Evolutionary conservation across 441 rosid species (phyloP).

Genomic region (Arabidopsis hybrid): DNA sequence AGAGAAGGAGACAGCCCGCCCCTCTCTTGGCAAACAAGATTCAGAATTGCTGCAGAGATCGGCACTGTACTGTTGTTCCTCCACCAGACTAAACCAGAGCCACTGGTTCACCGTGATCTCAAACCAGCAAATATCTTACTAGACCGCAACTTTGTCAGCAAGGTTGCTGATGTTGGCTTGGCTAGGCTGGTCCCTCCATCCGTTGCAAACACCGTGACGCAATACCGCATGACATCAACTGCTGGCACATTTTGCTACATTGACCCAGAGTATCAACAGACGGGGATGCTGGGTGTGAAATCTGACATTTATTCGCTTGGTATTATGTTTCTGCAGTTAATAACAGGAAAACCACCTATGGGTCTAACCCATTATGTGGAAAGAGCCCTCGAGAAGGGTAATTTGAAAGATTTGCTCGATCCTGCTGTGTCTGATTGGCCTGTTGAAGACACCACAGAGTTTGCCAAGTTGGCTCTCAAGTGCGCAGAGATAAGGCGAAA

Average conservation of each 20-base stretch:
- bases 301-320: conserved; percentile 92
- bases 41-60: conserved; percentile 86
- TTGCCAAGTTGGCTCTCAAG: conserved; percentile 75
- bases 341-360: conserved; percentile 89
- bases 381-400: conserved; percentile 69
- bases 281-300: conserved; percentile 92
- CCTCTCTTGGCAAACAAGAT: conserved; percentile 89
- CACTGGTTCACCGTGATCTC: conserved; percentile 92
- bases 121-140: conserved; percentile 91
- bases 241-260: conserved; percentile 98
- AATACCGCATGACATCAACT: conserved; percentile 90
- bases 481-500: conserved; percentile 87
- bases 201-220: conserved; percentile 81
- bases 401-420: conserved; percentile 69
- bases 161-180: conserved; percentile 89
- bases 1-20: conserved; percentile 63
- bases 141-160: conserved; percentile 90
- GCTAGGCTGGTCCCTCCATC: conserved; percentile 93
- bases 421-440: conserved; percentile 89
- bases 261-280: conserved; percentile 98
- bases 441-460: conserved; percentile 65
- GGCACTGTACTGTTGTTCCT: conserved; percentile 83
- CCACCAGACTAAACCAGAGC: conserved; percentile 96
- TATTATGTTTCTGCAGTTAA: conserved; percentile 77
- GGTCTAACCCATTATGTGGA: conserved; percentile 85